phyloP scores from a whole-genome alignment of 345 rosid species.

The Populus ilicifolia region DNA sequence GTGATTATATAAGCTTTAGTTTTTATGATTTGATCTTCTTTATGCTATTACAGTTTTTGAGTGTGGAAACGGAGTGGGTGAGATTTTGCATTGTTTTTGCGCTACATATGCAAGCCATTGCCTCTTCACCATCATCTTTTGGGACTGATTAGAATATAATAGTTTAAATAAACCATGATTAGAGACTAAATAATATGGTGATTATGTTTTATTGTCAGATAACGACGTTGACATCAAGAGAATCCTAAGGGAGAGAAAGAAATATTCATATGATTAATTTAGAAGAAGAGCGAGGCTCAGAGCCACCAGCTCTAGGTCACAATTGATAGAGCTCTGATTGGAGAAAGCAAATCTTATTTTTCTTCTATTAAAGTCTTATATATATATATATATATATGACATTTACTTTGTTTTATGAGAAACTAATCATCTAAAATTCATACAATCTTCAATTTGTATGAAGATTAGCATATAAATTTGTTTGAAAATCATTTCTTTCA shows the following conservation, averaged over 20 bases:
- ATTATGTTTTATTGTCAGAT: not conserved
- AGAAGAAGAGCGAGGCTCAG: not conserved
- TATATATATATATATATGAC: no score
- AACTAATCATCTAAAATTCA: no score
- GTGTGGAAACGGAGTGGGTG: not conserved
- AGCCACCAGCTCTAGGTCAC: not conserved
- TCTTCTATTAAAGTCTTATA: not conserved
- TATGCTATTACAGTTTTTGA: not conserved
- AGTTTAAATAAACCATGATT: not conserved
- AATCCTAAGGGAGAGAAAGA: slow-evolving; percentile 13
- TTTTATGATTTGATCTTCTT: not conserved
- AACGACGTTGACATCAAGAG: slow-evolving; percentile 20
- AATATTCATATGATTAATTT: not conserved
- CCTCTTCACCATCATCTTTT: slow-evolving; percentile 31
- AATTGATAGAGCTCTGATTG: not conserved
- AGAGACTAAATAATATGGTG: not conserved
- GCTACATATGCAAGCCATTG: slow-evolving; percentile 23
- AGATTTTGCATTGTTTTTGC: slow-evolving; percentile 16
- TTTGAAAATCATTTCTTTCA: no score
- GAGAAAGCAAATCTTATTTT: not conserved
- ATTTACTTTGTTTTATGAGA: no score
- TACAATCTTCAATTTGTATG: no score
- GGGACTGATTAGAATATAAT: slow-evolving; percentile 15
- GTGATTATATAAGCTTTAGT: not conserved
- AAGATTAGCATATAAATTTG: no score